These are phyloP conservation scores for Fusarium incarnatum DNA, from an alignment of 2,329 filamentous ascomycete species.

Conservation along the genomic window DNA sequence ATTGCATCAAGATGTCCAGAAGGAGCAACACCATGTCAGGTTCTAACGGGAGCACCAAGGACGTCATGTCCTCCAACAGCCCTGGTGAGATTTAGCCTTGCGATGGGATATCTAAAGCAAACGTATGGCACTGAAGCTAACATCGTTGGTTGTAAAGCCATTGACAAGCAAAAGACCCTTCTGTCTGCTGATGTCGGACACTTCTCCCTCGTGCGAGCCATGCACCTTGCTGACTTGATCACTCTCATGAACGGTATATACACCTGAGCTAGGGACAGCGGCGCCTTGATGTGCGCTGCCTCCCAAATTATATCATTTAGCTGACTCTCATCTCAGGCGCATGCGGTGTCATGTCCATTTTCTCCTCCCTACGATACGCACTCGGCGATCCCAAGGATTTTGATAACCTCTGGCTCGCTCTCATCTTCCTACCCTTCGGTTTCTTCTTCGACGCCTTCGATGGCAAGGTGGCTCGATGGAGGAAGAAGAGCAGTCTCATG, in stretches of 20 bases:
- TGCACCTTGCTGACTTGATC: slow-evolving; percentile 86
- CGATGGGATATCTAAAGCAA: background rate
- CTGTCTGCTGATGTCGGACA: slow-evolving; percentile 77
- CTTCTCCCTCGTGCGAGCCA: slow-evolving; percentile 75
- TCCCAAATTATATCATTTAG: background rate
- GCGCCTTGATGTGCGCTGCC: background rate
- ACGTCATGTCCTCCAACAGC: slow-evolving; percentile 45
- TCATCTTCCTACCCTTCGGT: slow-evolving; percentile 89
- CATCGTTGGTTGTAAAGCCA: slow-evolving; percentile 55
- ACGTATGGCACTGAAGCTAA: slow-evolving; percentile 7
- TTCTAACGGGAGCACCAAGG: slow-evolving; percentile 48
- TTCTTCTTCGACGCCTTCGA: slow-evolving; percentile 99
- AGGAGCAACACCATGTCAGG: slow-evolving; percentile 60
- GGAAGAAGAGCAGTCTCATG: slow-evolving; percentile 97
- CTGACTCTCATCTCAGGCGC: slow-evolving; percentile 64
- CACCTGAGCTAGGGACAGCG: background rate
- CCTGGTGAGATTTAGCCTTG: slow-evolving; percentile 50
- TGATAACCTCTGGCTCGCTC: slow-evolving; percentile 81
- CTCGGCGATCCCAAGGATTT: slow-evolving; percentile 75
- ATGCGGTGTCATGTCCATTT: slow-evolving; percentile 94
- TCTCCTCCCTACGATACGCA: slow-evolving; percentile 94
- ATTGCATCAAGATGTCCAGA: slow-evolving; percentile 69
- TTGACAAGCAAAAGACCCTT: slow-evolving; percentile 81
- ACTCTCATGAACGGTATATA: slow-evolving; percentile 79
- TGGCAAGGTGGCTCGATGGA: slow-evolving; percentile 94